A percentile compares a stretch with the other conserved stretches of the same genome.
Conservation (phyloP, 1,284 basidiomycete genomes). For the Gymnopus androsaceus region DNA sequence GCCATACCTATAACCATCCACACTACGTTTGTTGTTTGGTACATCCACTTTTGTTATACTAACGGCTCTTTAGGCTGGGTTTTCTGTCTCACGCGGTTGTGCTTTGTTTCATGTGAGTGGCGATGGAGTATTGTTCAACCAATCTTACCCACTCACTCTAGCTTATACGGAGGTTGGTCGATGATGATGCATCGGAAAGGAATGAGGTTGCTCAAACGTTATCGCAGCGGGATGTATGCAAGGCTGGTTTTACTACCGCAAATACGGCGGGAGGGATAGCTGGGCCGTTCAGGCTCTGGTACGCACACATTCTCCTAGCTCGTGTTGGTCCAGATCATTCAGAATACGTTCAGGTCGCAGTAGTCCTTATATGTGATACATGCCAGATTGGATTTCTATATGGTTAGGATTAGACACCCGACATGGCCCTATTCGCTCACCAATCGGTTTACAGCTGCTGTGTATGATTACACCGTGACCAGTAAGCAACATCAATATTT, state of each 20-base stretch:
- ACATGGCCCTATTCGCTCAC: no score
- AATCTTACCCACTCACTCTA: neutral
- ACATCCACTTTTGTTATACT: neutral
- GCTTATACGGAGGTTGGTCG: constrained; percentile 11
- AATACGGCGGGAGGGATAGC: constrained; percentile 9
- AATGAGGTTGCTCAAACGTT: neutral
- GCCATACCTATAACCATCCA: constrained; percentile 6
- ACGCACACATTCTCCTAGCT: neutral
- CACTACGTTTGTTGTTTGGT: constrained; percentile 5
- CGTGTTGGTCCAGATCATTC: neutral
- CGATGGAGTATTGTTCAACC: neutral
- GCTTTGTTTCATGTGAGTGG: constrained; percentile 10
- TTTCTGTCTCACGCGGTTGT: constrained; percentile 10
- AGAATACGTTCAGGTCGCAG: constrained; percentile 7
- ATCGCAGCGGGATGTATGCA: constrained; percentile 13
- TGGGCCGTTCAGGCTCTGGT: constrained; percentile 14
- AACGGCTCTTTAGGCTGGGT: neutral
- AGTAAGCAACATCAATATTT: neutral
- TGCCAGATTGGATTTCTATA: constrained; percentile 13
- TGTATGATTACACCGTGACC: constrained; percentile 14
- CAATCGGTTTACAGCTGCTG: constrained; percentile 9
- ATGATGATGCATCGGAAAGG: neutral
- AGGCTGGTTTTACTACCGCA: constrained; percentile 17
- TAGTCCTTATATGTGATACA: constrained; percentile 15
- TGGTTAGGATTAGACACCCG: neutral